These are phyloP conservation scores for Anthracocystis setariae DNA, from an alignment of 1,284 basidiomycete species.

Conservation along the genomic window DNA sequence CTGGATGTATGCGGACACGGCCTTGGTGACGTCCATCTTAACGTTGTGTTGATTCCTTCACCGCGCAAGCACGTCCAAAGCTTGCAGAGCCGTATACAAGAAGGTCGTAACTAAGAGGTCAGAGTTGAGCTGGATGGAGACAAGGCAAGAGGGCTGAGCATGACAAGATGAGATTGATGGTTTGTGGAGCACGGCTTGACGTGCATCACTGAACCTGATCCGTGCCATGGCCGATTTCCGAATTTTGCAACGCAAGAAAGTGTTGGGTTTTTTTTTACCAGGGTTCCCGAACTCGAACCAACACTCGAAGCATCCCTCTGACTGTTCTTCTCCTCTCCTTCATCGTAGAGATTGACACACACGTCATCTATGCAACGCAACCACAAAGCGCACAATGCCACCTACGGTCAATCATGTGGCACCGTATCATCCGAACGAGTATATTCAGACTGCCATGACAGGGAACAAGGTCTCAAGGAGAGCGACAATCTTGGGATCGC, in stretches of 20 bases:
- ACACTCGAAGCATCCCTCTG: not conserved
- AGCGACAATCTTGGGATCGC: constrained; percentile 90
- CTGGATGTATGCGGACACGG: constrained; percentile 90
- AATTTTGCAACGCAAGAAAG: not conserved
- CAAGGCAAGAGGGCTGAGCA: not conserved
- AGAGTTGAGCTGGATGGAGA: not conserved
- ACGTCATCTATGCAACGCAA: not conserved
- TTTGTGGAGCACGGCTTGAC: constrained; percentile 7
- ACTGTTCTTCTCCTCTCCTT: too few species aligned
- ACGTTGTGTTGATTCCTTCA: not conserved
- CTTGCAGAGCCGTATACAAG: too few species aligned
- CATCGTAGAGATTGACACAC: too few species aligned
- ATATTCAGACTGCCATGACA: constrained; percentile 72
- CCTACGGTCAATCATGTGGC: constrained; percentile 29
- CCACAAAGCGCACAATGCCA: constrained; percentile 25
- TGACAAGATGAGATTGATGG: not conserved
- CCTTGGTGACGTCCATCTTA: constrained; percentile 91
- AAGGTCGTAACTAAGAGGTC: too few species aligned
- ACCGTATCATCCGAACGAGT: constrained; percentile 50
- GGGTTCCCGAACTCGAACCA: not conserved
- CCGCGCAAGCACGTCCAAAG: not conserved
- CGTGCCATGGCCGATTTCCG: constrained; percentile 35
- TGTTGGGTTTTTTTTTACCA: not conserved
- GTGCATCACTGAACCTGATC: constrained; percentile 16
- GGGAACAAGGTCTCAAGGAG: constrained; percentile 93